Base-by-base conservation (phyloP, 768 basidiomycete genomes). In the Obba rivulosa region DNA sequence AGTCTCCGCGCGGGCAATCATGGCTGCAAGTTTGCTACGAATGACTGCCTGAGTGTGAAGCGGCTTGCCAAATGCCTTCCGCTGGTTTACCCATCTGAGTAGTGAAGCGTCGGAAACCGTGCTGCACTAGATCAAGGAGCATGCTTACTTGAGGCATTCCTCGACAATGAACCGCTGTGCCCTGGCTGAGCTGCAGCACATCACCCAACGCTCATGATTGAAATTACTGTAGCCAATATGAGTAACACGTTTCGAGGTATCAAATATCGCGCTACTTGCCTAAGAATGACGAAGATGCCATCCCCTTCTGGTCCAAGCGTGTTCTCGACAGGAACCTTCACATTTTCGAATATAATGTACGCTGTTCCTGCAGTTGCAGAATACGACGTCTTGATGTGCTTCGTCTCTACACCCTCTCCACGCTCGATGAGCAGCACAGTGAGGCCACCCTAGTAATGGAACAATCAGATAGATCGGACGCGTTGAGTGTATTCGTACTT, bases 181-280 rank as follows among this genome's bases (percentile, higher is more conserved):
- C 34, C 77, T 70, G 17, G 80, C 81, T 21, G 79, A 81, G 25
- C 78, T 71, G 57, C 87, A 88, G 62, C 78, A 80, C 87, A 93
- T 93, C 22, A 89, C 87, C 91, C 89, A 94, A 55, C 87, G 85
- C 62, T 93, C 92, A 65, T 94, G 92, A 63, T 95, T 95, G 71
- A 95, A 96, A 69, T 95, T 97, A 53, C 87, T 66, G n/a, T n/a
- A n/a, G n/a, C n/a, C n/a, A n/a, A n/a, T n/a, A n/a, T n/a, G n/a
- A n/a, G n/a, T n/a, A n/a, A n/a, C n/a, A n/a, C n/a, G n/a, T n/a
- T n/a, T n/a, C n/a, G n/a, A n/a, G n/a, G n/a, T n/a, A n/a, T n/a
- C n/a, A n/a, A n/a, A n/a, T n/a, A n/a, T n/a, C n/a, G n/a, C n/a
- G 31, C 25, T 17, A 14, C 51, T 8, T 41, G 71, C 69, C 81